phyloP scores from a whole-genome alignment of 768 basidiomycete species.

The Tylopilus sp. region DNA sequence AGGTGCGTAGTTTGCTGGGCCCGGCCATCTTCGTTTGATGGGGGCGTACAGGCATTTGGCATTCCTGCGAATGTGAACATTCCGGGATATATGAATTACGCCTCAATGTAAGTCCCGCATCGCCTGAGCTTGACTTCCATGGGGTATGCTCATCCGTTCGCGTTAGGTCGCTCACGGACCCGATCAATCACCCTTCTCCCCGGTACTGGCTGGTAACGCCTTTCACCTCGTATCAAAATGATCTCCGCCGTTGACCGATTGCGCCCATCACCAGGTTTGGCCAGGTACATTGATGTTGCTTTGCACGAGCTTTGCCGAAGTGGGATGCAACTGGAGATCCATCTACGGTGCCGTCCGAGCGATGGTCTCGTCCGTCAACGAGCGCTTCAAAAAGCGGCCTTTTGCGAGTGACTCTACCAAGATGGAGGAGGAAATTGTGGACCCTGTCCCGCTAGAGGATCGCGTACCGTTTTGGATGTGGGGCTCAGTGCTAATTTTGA shows the following conservation, averaged over 20 bases:
- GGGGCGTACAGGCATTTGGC: constrained; percentile 14
- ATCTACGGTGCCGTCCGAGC: constrained; percentile 8
- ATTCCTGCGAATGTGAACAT: constrained; percentile 6
- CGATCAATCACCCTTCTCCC: constrained; percentile 44
- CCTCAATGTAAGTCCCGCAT: constrained; percentile 11
- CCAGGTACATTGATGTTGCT: constrained; percentile 45
- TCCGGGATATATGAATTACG: constrained; percentile 26
- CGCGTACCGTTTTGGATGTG: constrained; percentile 57
- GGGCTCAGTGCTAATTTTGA: constrained; percentile 45
- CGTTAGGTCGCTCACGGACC: constrained; percentile 41
- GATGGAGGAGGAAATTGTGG: constrained; percentile 40
- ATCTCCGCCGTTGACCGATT: background rate
- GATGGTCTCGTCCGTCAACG: constrained; percentile 1
- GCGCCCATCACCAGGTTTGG: constrained; percentile 17
- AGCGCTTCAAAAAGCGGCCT: constrained; percentile 2
- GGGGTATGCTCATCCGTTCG: background rate
- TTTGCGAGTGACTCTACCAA: background rate
- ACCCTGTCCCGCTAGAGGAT: constrained; percentile 51
- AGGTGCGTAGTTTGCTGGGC: background rate
- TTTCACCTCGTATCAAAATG: background rate
- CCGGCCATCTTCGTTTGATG: background rate
- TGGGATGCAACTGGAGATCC: constrained; percentile 24
- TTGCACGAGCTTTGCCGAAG: constrained; percentile 39
- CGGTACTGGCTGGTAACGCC: constrained; percentile 49
- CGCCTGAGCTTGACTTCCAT: background rate